These are phyloP conservation scores for Pseudogymnoascus sp. DNA, from an alignment of 2,329 filamentous ascomycete species.

Conservation along the genomic window DNA sequence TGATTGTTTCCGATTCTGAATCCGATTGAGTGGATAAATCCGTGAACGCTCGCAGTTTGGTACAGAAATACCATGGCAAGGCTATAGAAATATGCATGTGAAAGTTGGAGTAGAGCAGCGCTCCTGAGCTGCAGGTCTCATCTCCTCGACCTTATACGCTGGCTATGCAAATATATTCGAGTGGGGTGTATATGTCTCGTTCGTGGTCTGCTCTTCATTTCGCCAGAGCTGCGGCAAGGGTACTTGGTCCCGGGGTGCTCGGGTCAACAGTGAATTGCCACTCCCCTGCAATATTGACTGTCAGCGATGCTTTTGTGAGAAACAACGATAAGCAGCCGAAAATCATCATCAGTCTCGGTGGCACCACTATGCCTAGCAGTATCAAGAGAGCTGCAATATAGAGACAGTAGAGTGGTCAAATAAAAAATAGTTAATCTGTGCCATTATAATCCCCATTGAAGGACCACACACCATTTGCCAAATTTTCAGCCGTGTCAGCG, in stretches of 20 bases:
- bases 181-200: neutral
- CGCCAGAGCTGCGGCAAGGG: neutral
- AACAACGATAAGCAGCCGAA: neutral
- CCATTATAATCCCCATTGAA: conserved; percentile 9
- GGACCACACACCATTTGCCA: conserved; percentile 67
- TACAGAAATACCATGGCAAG: neutral
- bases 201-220: neutral
- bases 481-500: conserved; percentile 85
- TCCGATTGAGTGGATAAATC: neutral
- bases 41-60: neutral
- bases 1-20: neutral
- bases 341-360: neutral
- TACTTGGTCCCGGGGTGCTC: neutral
- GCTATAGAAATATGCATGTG: neutral
- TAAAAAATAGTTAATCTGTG: neutral
- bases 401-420: neutral
- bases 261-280: conserved; percentile 2
- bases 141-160: neutral
- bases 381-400: neutral
- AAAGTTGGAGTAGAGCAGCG: neutral
- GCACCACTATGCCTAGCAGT: neutral
- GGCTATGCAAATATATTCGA: conserved; percentile 3
- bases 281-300: conserved; percentile 3
- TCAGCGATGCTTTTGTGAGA: neutral
- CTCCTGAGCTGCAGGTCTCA: neutral